Conservation (phyloP, 164 flowering plant species). For the Brasenia schreberi region DNA sequence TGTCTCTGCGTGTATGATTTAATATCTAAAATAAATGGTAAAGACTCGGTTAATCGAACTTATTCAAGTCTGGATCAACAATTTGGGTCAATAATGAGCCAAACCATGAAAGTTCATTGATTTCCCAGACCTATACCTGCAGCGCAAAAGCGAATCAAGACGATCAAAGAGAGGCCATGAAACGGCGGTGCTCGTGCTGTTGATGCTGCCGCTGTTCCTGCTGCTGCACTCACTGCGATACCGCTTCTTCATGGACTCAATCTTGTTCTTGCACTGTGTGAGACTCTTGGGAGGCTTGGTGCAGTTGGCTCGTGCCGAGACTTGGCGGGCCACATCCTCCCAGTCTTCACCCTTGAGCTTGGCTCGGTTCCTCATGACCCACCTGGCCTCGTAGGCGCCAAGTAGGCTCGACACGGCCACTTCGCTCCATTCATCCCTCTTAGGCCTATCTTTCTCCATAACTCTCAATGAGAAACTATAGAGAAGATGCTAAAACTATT, state of each 20-base stretch:
- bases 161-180: constrained; percentile 81
- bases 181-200: constrained; percentile 13
- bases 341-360: constrained; percentile 95
- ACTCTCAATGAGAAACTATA: constrained; percentile 1
- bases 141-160: constrained; percentile 62
- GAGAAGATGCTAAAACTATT: background rate
- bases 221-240: constrained; percentile 47
- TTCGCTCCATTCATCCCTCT: constrained; percentile 96
- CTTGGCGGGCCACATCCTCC: constrained; percentile 80
- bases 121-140: constrained; percentile 10
- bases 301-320: constrained; percentile 38
- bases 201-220: constrained; percentile 21
- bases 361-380: constrained; percentile 85
- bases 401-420: constrained; percentile 77
- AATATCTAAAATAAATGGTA: too few relatives aligned
- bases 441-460: constrained; percentile 36
- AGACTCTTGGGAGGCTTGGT: constrained; percentile 71
- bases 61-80: too few relatives aligned
- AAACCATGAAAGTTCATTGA: too few relatives aligned
- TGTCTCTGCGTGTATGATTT: background rate
- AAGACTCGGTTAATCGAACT: too few relatives aligned
- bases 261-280: constrained; percentile 97
- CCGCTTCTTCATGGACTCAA: constrained; percentile 94
- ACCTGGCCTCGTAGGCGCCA: constrained; percentile 77
- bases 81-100: too few relatives aligned